These are phyloP conservation scores for Ramaria sp. DNA, from an alignment of 768 basidiomycete genomes.

Conservation along the genomic window DNA sequence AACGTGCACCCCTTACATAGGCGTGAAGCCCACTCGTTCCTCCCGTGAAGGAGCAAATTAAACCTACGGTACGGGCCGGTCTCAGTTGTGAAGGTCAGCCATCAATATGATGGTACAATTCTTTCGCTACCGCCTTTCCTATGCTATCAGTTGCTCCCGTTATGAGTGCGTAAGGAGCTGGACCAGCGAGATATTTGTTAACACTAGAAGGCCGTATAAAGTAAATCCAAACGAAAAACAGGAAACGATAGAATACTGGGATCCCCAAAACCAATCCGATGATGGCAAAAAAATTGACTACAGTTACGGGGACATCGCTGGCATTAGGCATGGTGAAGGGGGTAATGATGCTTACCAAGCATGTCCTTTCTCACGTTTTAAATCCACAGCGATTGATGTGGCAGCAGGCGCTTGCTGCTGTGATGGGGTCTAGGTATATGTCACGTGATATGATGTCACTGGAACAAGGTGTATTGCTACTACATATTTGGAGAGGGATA, in stretches of 20 bases:
- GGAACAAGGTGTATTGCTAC: no score
- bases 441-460: no score
- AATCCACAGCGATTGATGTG: no score
- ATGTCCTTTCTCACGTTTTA: no score
- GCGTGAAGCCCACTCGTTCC: no score
- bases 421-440: no score
- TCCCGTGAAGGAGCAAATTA: constrained; percentile 11
- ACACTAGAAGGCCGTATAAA: neutral
- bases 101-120: neutral
- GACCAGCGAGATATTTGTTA: constrained; percentile 2
- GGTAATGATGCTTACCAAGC: no score
- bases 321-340: no score
- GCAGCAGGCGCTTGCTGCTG: no score
- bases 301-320: neutral
- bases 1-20: no score
- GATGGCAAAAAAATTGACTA: neutral
- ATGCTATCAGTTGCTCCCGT: constrained; percentile 11
- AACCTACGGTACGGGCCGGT: neutral
- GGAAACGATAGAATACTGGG: constrained; percentile 2
- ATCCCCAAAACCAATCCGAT: neutral
- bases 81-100: neutral
- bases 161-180: constrained; percentile 9
- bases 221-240: constrained; percentile 2
- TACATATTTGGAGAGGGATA: no score
- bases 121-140: constrained; percentile 10